phyloP scores from a whole-genome alignment of 306 rosid genomes.

The Trichosanthes truncata region DNA sequence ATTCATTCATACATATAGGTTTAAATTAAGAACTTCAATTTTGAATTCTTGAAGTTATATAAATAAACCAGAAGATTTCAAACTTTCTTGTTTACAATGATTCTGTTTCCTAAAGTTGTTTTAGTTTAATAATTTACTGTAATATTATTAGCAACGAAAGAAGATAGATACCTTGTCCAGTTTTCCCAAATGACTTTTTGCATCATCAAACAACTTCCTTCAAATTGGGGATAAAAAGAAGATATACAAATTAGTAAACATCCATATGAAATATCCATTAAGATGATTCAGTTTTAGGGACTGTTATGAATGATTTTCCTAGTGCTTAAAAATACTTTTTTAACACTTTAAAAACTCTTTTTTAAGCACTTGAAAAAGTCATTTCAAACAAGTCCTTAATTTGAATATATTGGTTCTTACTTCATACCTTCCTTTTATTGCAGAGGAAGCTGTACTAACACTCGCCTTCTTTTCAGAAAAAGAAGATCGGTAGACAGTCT shows the following conservation, averaged over 20 bases:
- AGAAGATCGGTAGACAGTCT: conserved; percentile 20
- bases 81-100: not conserved
- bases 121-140: not conserved
- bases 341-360: too few relatives aligned
- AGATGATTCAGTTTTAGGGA: not conserved
- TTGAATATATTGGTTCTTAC: not conserved
- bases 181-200: conserved; percentile 29
- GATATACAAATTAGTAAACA: not conserved
- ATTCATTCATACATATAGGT: not conserved
- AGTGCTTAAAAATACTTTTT: too few relatives aligned
- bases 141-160: not conserved
- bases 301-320: too few relatives aligned
- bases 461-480: conserved; percentile 33
- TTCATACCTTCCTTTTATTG: conserved; percentile 56
- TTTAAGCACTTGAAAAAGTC: too few relatives aligned
- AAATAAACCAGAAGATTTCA: not conserved
- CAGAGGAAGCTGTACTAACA: not conserved
- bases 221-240: not conserved
- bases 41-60: not conserved
- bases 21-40: not conserved
- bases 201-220: conserved; percentile 70
- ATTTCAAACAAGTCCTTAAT: not conserved
- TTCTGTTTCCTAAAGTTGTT: not conserved
- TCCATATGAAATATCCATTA: not conserved
- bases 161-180: conserved; percentile 45